A percentile compares a stretch with the other conserved stretches of the same genome.
Evolutionary conservation across 2,329 filamentous ascomycete genomes (phyloP).

Genomic region (Helotiales sp.): DNA sequence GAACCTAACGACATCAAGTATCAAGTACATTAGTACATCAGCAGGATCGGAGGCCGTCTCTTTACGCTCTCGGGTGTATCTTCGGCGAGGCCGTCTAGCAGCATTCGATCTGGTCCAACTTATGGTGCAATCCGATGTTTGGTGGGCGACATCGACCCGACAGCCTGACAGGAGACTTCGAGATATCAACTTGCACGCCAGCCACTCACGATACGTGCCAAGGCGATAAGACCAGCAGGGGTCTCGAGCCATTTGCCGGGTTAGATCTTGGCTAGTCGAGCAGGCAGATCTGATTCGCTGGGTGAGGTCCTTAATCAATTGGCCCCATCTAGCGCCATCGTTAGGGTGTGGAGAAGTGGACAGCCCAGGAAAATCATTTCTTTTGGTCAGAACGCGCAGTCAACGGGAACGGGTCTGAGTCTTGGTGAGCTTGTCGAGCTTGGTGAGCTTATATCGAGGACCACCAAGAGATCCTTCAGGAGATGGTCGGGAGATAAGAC

Average conservation of each 20-base stretch:
- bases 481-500: too few relatives aligned
- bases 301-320: neutral
- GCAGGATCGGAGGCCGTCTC: neutral
- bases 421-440: neutral
- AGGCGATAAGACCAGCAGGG: slow-evolving; percentile 7
- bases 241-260: neutral
- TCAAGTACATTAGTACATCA: neutral
- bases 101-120: neutral
- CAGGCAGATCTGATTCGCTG: neutral
- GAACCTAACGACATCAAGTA: neutral
- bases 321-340: neutral
- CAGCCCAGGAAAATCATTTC: neutral
- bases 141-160: neutral
- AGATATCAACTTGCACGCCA: neutral
- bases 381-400: neutral
- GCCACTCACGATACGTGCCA: neutral
- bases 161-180: neutral
- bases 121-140: neutral
- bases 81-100: slow-evolving; percentile 9
- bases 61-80: neutral
- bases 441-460: neutral
- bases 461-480: too few relatives aligned
- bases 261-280: neutral
- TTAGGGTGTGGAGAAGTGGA: slow-evolving; percentile 4
- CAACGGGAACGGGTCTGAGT: neutral